Evolutionary conservation across 139 green algal species (phyloP), one percentile per base, ranked within the genome.

Genomic region (Asterochloris erici): DNA sequence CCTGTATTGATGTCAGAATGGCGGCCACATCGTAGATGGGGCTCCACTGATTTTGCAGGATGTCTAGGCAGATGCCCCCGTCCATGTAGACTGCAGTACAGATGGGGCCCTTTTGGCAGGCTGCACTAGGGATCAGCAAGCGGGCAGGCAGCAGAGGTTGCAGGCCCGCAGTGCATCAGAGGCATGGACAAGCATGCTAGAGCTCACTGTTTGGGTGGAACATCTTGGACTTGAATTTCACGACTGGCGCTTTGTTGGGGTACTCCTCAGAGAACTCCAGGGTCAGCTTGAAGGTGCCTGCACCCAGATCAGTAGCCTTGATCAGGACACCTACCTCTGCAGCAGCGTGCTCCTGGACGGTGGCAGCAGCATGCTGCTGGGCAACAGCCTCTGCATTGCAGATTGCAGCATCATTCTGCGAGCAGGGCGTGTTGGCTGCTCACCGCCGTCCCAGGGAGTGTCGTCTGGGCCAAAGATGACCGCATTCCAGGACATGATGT

Each of bases 401-500:
- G 16, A 76, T 68, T 79, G 47, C 29, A 78, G 28, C 14, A 62
- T 26, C 28, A 70, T 16, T 14, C 11, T 73, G 14, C 19, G 16
- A 26, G 29, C 17, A n/a, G 12, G 16, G 23, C 0, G 29, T 79
- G 74, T 47, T 73, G 61, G 28, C 38, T 19, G 28, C 88, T 80
- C 83, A 95, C 95, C 96, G 81, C 95, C 96, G 77, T 99, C 96
- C 96, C 96, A 99, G 0, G 95, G 91, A 14, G 96, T 98, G 76
- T 95, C 95, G 63, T 99, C 96, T 60, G 96, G 96, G 0, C 97
- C 97, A 87, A 99, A 98, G n/a, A 99, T 99, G 13, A 99, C 92
- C n/a, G 96, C 97, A 78, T 98, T 98, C 97, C 97, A 99, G 14
- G 63, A 83, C 96, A 99, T 99, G 81, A 99, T 98, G 90, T 98